Evolutionary conservation across 2,329 filamentous ascomycete genomes (phyloP).

Genomic region (Monosporascus sp.): DNA sequence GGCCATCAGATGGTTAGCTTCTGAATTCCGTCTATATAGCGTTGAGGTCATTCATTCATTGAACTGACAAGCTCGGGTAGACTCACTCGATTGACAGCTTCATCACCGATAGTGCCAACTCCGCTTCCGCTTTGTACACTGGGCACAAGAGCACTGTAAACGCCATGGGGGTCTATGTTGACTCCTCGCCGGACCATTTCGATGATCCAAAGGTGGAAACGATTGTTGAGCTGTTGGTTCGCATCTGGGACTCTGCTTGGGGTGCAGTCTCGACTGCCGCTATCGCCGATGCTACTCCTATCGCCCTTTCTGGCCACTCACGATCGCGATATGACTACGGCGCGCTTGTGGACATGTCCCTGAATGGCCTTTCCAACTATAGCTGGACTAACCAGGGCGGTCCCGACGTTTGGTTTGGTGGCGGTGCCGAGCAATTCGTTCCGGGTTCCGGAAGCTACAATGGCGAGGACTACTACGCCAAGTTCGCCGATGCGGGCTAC

Average conservation of each 20-base stretch:
- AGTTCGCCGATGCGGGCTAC: constrained; percentile 70
- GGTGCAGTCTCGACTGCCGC: constrained; percentile 74
- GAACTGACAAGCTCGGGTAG: constrained; percentile 21
- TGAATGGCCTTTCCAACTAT: constrained; percentile 74
- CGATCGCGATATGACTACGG: constrained; percentile 64
- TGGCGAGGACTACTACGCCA: constrained; percentile 72
- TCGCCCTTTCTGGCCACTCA: constrained; percentile 68
- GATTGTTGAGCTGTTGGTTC: constrained; percentile 71
- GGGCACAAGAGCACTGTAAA: constrained; percentile 84
- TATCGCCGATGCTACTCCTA: constrained; percentile 77
- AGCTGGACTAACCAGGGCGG: constrained; percentile 71
- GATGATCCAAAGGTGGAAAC: constrained; percentile 86
- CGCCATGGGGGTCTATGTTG: constrained; percentile 73
- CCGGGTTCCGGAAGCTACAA: constrained; percentile 59
- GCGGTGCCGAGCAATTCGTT: constrained; percentile 77
- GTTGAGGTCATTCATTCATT: background rate
- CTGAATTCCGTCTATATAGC: background rate
- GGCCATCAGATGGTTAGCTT: constrained; percentile 69
- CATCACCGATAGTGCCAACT: constrained; percentile 85
- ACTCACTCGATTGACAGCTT: constrained; percentile 80
- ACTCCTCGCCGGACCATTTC: constrained; percentile 66
- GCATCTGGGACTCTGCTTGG: constrained; percentile 58
- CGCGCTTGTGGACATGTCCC: constrained; percentile 67
- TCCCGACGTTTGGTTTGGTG: constrained; percentile 77
- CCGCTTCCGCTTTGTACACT: constrained; percentile 72